Conservation (phyloP, 176 grass and related monocot species). For the Ensete ventricosum region DNA sequence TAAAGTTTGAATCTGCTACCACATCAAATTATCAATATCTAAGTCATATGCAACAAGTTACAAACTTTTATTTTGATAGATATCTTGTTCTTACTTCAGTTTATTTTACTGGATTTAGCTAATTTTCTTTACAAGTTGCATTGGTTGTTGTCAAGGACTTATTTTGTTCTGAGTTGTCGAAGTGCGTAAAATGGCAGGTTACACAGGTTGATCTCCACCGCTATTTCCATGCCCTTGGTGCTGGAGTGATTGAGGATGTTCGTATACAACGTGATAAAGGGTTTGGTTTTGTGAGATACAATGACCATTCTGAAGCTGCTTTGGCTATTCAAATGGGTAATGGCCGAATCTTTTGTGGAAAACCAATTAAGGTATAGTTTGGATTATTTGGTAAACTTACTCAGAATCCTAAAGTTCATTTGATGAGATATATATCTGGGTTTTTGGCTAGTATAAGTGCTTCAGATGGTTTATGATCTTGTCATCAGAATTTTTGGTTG, state of each 20-base stretch:
- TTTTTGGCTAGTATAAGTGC: no score
- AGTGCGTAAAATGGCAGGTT: constrained; percentile 19
- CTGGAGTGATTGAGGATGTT: constrained; percentile 86
- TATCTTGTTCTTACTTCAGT: background rate
- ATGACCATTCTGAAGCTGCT: constrained; percentile 82
- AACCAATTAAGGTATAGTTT: constrained; percentile 67
- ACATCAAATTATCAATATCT: no score
- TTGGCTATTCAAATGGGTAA: constrained; percentile 76
- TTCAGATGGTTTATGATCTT: no score
- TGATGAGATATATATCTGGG: no score
- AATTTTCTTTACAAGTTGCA: background rate
- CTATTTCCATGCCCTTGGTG: constrained; percentile 64
- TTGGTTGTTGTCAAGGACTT: background rate
- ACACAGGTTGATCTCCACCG: constrained; percentile 67
- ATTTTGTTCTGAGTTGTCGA: background rate
- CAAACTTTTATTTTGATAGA: background rate
- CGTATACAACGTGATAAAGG: constrained; percentile 85
- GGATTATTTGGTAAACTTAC: background rate
- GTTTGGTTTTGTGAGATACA: constrained; percentile 95
- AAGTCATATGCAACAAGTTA: no score
- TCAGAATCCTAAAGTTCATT: background rate
- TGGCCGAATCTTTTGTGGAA: constrained; percentile 58
- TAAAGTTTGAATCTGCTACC: background rate
- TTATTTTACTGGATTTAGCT: background rate
- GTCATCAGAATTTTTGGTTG: no score